Percentiles rank a stretch among this genome's conserved stretches.
phyloP scores from a whole-genome alignment of 164 flowering plant genomes.

The Magnolia officinalis region DNA sequence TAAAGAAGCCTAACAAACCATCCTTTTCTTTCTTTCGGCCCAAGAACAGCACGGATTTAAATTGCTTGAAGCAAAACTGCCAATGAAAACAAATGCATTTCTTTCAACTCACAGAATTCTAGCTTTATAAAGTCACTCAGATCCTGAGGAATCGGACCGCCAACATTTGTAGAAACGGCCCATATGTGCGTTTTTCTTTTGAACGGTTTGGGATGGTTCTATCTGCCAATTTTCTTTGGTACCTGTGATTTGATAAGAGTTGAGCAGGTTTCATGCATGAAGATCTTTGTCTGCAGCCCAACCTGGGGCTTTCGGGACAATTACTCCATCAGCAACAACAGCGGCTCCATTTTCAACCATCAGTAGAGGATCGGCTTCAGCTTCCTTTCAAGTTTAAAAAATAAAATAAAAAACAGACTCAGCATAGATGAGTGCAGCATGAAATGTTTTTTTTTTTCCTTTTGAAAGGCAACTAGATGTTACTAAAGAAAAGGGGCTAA shows the following conservation, averaged over 20 bases:
- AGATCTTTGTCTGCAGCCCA: constrained; percentile 80
- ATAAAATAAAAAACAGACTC: background rate
- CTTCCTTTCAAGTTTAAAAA: constrained; percentile 42
- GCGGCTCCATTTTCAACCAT: constrained; percentile 55
- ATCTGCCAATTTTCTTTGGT: background rate
- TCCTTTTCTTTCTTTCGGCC: background rate
- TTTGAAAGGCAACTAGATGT: too few relatives aligned
- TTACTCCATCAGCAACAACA: constrained; percentile 35
- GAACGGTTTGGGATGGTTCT: background rate
- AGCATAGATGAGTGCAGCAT: too few relatives aligned
- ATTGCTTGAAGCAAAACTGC: background rate
- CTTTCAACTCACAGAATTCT: background rate
- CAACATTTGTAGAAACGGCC: background rate
- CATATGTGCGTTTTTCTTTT: background rate
- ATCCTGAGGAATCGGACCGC: background rate
- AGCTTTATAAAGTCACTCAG: background rate
- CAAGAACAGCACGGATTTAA: background rate
- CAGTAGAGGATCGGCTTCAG: constrained; percentile 73
- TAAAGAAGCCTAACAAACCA: background rate
- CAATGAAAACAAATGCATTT: constrained; percentile 2
- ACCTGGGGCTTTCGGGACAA: constrained; percentile 41
- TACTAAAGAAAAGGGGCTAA: too few relatives aligned
- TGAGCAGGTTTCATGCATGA: constrained; percentile 43
- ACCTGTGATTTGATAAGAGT: background rate
- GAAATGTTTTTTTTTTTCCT: too few relatives aligned